Conservation (phyloP, 306 rosid genomes). For the Ochetophila trinervis region DNA sequence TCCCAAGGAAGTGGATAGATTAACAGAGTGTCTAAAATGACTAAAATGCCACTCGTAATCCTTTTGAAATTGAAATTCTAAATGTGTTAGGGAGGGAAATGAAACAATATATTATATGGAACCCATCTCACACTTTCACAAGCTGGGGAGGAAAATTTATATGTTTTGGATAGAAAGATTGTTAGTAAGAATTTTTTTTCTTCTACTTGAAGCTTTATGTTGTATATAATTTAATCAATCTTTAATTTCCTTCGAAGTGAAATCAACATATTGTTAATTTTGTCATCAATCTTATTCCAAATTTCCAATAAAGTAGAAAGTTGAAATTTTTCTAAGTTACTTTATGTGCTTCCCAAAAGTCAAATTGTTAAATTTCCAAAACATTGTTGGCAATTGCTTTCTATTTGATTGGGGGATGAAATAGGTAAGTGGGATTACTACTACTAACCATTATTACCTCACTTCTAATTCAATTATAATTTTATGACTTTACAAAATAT, state of each 20-base stretch:
- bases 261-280: not conserved
- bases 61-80: slow-evolving; percentile 21
- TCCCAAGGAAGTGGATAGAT: slow-evolving; percentile 43
- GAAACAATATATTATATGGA: not conserved
- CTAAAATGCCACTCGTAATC: slow-evolving; percentile 53
- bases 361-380: too few species aligned
- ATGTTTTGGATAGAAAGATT: not conserved
- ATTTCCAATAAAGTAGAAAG: too few species aligned
- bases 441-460: too few species aligned
- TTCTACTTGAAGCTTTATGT: not conserved
- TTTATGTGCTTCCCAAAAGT: too few species aligned
- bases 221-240: not conserved
- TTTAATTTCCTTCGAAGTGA: not conserved
- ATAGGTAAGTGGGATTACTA: not conserved
- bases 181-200: not conserved
- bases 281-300: too few species aligned
- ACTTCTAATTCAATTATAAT: not conserved
- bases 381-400: not conserved
- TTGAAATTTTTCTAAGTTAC: too few species aligned
- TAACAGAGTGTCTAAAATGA: slow-evolving; percentile 42
- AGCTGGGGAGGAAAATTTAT: not conserved
- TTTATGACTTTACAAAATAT: too few species aligned
- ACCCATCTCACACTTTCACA: too few species aligned
- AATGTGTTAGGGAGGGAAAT: slow-evolving; percentile 19
- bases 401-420: not conserved